Evolutionary conservation across 2,329 filamentous ascomycete genomes (phyloP).

Genomic region (Colletotrichum gloeosporioides): DNA sequence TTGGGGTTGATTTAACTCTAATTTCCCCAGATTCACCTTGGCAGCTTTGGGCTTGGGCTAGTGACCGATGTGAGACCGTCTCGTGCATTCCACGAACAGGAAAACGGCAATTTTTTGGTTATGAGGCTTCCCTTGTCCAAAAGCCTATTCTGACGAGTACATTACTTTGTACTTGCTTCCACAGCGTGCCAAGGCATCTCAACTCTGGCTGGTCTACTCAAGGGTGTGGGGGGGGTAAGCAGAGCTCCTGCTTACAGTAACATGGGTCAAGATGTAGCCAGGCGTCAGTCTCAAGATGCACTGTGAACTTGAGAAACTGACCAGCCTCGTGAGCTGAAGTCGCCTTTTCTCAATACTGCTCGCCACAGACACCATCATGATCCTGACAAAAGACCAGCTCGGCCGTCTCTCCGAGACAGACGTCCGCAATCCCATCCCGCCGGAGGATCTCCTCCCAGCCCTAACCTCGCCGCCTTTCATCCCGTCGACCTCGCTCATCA

Average conservation of each 20-base stretch:
- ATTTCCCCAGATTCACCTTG: not conserved
- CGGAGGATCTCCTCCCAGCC: conserved; percentile 38
- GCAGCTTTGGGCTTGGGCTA: not conserved
- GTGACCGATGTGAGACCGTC: not conserved
- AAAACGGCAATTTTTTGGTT: not conserved
- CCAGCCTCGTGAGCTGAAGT: not conserved
- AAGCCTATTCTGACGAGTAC: not conserved
- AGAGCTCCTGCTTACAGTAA: not conserved
- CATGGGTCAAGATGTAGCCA: not conserved
- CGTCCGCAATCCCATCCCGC: conserved; percentile 41
- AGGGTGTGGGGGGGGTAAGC: not conserved
- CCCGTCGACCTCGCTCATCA: conserved; percentile 51
- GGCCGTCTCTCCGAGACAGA: conserved; percentile 44
- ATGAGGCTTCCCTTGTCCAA: not conserved
- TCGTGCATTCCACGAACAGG: not conserved
- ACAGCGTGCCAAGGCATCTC: not conserved
- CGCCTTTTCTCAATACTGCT: not conserved
- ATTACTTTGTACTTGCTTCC: not conserved
- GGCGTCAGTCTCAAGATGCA: not conserved
- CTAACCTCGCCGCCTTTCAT: conserved; percentile 52
- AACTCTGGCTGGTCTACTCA: not conserved
- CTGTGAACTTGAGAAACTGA: not conserved
- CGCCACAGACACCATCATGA: not conserved
- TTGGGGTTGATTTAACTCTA: not conserved
- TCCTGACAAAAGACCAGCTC: not conserved